Conservation (phyloP, 2,329 filamentous ascomycete species). For the Phoma sp. region DNA sequence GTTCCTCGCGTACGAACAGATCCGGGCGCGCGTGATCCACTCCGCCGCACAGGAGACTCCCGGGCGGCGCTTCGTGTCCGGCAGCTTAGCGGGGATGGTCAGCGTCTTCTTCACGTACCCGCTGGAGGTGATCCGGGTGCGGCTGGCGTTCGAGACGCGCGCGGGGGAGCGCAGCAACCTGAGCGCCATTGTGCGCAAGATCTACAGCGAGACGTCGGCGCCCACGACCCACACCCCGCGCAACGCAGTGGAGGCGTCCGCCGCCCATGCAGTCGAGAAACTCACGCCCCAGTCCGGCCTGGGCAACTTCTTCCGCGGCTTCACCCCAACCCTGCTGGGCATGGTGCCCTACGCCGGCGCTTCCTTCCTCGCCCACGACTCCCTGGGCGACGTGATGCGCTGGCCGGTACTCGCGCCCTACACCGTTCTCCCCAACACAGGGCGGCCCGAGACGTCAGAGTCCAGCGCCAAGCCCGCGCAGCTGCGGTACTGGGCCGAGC, state of each 20-base stretch:
- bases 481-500: constrained; percentile 84
- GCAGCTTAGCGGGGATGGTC: constrained; percentile 79
- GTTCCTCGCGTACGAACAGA: constrained; percentile 96
- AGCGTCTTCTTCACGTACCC: constrained; percentile 97
- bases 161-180: constrained; percentile 72
- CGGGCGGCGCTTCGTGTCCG: constrained; percentile 74
- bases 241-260: constrained; percentile 50
- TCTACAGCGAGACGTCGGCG: constrained; percentile 75
- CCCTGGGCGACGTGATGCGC: constrained; percentile 82
- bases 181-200: constrained; percentile 78
- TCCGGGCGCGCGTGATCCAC: constrained; percentile 78
- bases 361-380: constrained; percentile 95
- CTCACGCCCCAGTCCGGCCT: constrained; percentile 71
- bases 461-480: constrained; percentile 66
- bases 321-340: constrained; percentile 84
- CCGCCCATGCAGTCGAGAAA: constrained; percentile 55
- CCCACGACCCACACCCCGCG: constrained; percentile 34
- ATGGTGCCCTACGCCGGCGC: constrained; percentile 98
- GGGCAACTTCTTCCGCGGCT: constrained; percentile 93
- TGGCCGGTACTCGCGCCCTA: constrained; percentile 69
- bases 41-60: constrained; percentile 77
- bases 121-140: constrained; percentile 88
- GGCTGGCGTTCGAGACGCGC: constrained; percentile 93
- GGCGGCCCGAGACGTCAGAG: constrained; percentile 40
- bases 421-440: constrained; percentile 73